phyloP scores from a whole-genome alignment of 1,139 yeast species.

The Casaregolazyma suthepensis region DNA sequence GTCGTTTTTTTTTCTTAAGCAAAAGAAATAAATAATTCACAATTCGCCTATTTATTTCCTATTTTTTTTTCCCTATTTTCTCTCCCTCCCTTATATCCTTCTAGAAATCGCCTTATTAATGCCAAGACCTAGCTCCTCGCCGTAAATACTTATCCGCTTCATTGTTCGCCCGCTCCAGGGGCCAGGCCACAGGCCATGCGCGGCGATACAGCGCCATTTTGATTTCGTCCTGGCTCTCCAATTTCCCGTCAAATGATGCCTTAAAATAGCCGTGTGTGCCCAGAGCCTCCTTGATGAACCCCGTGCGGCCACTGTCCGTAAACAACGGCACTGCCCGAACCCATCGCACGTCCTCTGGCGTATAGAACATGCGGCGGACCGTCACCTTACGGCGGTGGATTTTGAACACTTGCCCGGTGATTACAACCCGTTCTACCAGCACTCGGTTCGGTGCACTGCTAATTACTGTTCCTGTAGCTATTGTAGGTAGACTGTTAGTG shows the following conservation, averaged over 20 bases:
- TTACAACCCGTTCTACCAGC: constrained; percentile 76
- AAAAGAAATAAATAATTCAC: too few species aligned
- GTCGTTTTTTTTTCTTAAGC: too few species aligned
- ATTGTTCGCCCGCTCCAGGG: neutral
- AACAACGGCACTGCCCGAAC: constrained; percentile 90
- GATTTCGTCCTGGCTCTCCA: constrained; percentile 86
- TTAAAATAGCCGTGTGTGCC: constrained; percentile 99
- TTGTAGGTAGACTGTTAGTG: constrained; percentile 51
- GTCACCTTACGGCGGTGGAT: constrained; percentile 91
- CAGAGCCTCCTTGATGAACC: constrained; percentile 87
- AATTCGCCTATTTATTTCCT: too few species aligned
- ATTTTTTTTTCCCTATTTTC: too few species aligned
- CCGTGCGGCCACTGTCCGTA: constrained; percentile 87
- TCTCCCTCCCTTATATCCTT: neutral
- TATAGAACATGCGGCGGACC: constrained; percentile 95
- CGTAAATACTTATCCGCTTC: neutral
- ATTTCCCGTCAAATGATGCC: constrained; percentile 87
- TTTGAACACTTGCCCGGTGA: constrained; percentile 94
- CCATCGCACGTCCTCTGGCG: constrained; percentile 79
- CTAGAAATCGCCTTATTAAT: neutral
- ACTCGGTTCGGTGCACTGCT: constrained; percentile 82
- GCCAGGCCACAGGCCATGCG: constrained; percentile 60
- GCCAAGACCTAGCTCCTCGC: neutral
- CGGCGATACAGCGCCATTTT: constrained; percentile 94
- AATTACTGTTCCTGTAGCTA: constrained; percentile 87